Evolutionary conservation across 2,329 filamentous ascomycete species (phyloP), one percentile per base, ranked within the genome.

Genomic region (Xylariomycetidae sp.): DNA sequence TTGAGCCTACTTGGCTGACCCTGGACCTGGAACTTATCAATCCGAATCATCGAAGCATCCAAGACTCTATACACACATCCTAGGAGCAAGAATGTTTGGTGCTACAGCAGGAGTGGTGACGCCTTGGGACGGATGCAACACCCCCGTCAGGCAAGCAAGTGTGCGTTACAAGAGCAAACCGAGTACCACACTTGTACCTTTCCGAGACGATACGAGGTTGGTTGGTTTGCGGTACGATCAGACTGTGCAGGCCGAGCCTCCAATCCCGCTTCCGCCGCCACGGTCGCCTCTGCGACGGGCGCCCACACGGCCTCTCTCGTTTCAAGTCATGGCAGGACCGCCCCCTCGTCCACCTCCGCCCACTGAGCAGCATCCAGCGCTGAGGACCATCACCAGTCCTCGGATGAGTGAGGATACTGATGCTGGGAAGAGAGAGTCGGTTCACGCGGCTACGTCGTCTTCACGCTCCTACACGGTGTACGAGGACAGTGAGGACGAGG

Each of bases 141-240:
- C n/a, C n/a, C n/a, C n/a, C n/a, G n/a, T 59, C 30, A 65, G 59
- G 43, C 59, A 64, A 42, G 50, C 60, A 37, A 70, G 62, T 45
- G 53, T 64, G 50, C 65, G 69, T 45, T 56, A 62, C 44, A 67
- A 54, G 49, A 57, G 53, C 43, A 57, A 59, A 41, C 54, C 66
- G 14, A 44, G 56, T 37, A 51, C 58, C 38, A 50, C 58, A 40
- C 48, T 57, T 36, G 46, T 52, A 22, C 52, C 62, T 16, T 66
- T 74, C 48, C 62, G 66, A 39, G 68, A 71, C 49, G 72, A 74
- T 45, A 58, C 63, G 26, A 60, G 56, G 44, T 54, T 80, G 46
- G 64, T 80, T 38, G 69, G 68, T 30, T 50, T 81, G 35, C 71
- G 74, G 37, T 81, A 82, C 60, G 77, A 82, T 51, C 69, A 80